Evolutionary conservation across 2,329 filamentous ascomycete genomes (phyloP).

Genomic region (Scedosporium apiospermum): DNA sequence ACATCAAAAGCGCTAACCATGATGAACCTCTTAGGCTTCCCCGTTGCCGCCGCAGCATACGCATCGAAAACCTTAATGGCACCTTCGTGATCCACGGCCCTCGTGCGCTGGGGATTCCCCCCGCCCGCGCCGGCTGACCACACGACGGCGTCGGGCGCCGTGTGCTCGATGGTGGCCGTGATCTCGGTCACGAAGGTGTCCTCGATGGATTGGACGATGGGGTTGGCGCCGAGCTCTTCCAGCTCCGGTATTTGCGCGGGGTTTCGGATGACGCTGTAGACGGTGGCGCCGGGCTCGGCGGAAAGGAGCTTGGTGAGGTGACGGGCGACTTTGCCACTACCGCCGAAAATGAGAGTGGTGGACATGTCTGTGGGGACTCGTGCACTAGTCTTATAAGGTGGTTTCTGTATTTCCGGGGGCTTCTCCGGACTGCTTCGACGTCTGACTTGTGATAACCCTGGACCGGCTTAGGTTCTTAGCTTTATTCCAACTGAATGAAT

Average conservation of each 20-base stretch:
- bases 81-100: constrained; percentile 32
- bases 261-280: constrained; percentile 19
- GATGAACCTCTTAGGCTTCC: constrained; percentile 29
- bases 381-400: not conserved
- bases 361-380: constrained; percentile 7
- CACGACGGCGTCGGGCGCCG: constrained; percentile 21
- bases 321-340: constrained; percentile 16
- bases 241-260: constrained; percentile 23
- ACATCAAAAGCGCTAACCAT: constrained; percentile 35
- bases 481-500: too few species aligned
- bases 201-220: constrained; percentile 33
- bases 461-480: too few species aligned
- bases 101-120: constrained; percentile 27
- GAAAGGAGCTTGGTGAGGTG: constrained; percentile 14
- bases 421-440: not conserved
- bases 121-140: constrained; percentile 20
- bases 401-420: not conserved
- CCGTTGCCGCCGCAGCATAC: constrained; percentile 23
- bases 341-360: constrained; percentile 17
- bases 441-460: not conserved
- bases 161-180: constrained; percentile 22
- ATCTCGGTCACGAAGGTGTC: constrained; percentile 25
- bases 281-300: constrained; percentile 10
- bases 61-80: constrained; percentile 36
- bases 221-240: constrained; percentile 27